Evolutionary conservation across 2,329 filamentous ascomycete genomes (phyloP).

Genomic region (Didymella arachidicola): DNA sequence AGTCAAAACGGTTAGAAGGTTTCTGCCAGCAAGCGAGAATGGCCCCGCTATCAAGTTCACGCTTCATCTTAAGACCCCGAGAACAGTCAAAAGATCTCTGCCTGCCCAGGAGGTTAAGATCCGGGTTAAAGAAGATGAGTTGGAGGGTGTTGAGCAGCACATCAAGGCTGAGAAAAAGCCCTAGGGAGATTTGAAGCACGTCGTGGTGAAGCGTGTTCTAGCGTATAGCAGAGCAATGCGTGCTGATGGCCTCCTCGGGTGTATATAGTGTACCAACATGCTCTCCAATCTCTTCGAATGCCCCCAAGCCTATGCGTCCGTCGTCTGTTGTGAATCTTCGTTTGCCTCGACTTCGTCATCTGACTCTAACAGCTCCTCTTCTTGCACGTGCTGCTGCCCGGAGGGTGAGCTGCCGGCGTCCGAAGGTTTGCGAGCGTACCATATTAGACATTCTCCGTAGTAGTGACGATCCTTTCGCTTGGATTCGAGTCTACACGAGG

Average conservation of each 20-base stretch:
- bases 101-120: background rate
- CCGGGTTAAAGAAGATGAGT: background rate
- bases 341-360: conserved; percentile 28
- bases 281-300: background rate
- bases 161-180: background rate
- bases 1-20: background rate
- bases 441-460: conserved; percentile 37
- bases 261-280: background rate
- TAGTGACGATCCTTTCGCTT: conserved; percentile 39
- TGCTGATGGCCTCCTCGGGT: background rate
- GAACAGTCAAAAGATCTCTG: background rate
- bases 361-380: conserved; percentile 34
- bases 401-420: conserved; percentile 3
- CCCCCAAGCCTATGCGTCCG: background rate
- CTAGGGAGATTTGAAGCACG: background rate
- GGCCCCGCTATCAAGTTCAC: background rate
- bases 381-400: conserved; percentile 25
- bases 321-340: background rate
- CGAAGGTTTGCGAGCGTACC: conserved; percentile 35
- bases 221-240: background rate
- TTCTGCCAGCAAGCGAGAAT: background rate
- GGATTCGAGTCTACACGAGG: conserved; percentile 37
- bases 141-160: background rate
- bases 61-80: background rate
- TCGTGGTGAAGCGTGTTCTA: background rate